Evolutionary conservation across 768 basidiomycete species (phyloP).

Genomic region (Cytidiella melzeri): DNA sequence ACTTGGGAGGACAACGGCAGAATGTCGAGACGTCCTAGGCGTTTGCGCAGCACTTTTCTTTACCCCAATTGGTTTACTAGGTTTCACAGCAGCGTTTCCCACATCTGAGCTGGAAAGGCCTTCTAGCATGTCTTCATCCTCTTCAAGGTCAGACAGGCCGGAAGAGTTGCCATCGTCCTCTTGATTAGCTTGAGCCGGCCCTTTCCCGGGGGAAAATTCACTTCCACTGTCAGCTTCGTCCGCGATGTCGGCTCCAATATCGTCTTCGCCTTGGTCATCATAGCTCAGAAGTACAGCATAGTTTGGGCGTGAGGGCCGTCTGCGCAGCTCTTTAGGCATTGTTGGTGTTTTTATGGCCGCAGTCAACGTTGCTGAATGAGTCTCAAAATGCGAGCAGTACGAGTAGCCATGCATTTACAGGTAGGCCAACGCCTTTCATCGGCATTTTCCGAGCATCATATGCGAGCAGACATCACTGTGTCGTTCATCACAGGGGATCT

Average conservation of each 20-base stretch:
- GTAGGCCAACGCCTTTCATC: no score
- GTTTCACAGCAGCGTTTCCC: no score
- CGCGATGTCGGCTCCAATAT: constrained; percentile 14
- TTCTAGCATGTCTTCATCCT: constrained; percentile 19
- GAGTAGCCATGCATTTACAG: no score
- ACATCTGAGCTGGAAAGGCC: no score
- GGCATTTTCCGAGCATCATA: no score
- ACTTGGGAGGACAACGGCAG: constrained; percentile 32
- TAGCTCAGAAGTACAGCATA: constrained; percentile 38
- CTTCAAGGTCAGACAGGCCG: constrained; percentile 25
- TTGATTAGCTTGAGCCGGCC: constrained; percentile 23
- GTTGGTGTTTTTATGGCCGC: no score
- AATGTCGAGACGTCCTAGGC: constrained; percentile 27
- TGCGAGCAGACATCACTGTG: no score
- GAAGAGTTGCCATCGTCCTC: constrained; percentile 27
- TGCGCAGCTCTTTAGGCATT: constrained; percentile 54
- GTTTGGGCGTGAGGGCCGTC: constrained; percentile 44
- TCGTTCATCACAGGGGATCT: no score
- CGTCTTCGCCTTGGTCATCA: constrained; percentile 25
- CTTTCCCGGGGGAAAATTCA: constrained; percentile 49
- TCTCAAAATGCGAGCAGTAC: no score
- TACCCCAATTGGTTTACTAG: constrained; percentile 28
- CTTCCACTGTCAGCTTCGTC: constrained; percentile 41
- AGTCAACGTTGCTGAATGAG: no score
- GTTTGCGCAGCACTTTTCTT: constrained; percentile 18